Base-by-base conservation (phyloP, 441 rosid species). In the Eutrema salsugineum region DNA sequence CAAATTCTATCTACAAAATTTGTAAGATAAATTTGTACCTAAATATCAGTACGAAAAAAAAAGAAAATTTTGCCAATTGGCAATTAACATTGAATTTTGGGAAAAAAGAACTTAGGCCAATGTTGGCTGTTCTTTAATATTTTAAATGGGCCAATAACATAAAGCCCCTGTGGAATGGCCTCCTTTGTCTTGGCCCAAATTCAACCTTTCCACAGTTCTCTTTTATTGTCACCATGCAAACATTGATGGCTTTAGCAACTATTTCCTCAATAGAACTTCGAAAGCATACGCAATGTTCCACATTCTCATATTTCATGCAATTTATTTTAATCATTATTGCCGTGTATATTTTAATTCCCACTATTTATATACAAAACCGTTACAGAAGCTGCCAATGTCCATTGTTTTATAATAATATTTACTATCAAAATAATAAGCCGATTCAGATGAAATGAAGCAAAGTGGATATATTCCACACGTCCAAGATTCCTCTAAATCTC, bases 401-500 rank as follows among this genome's bases (percentile, higher is more conserved):
- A n/a, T 28, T 46, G 19, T 3, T 39, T 42, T 70, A 24, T 39
- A 17, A 4, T 17, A 56, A 6, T 12, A 11, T 1, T 9, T 14
- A 9, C 12, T 8, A 53, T 15, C 22, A 24, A 20, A 11, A 30
- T 61, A 65, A 27, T 47, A 65, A 57, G 53, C 35, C 22, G 2
- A 66, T 8, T 30, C 51, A 62, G 57, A 62, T 46, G 8, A 68
- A 46, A 62, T 55, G 79, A 75, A 62, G 66, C 66, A 68, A 62
- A 75, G 32, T 68, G 71, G 79, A 76, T 76, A 76, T 76, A 70
- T 76, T 65, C 75, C 66, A 76, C 48, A 70, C 71, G 62, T 63
- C 14, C 40, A 70, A 56, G 79, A 63, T 69, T 63, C 79, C 71
- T 76, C 70, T 46, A 66, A 40, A 69, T 38, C 75, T 75, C 53